Percentiles rank a stretch among this genome's conserved stretches.
phyloP scores from a whole-genome alignment of 1,284 basidiomycete species.

The Rhodotorula sp. region DNA sequence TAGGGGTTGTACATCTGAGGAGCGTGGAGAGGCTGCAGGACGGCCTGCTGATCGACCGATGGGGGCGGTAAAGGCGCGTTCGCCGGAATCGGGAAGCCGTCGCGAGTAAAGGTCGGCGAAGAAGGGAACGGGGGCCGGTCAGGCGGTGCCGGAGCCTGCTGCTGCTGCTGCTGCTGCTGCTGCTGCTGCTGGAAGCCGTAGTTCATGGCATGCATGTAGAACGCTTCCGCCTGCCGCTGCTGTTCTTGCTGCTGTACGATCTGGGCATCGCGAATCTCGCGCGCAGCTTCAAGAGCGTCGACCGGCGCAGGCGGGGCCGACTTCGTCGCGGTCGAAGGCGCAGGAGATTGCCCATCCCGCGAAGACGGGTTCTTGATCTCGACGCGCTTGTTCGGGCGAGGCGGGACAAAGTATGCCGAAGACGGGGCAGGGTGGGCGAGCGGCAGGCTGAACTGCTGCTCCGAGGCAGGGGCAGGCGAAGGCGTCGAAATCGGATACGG shows the following conservation, averaged over 20 bases:
- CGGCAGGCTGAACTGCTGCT: conserved; percentile 9
- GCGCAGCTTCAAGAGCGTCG: background rate
- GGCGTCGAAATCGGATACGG: conserved; percentile 11
- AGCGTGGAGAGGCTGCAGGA: background rate
- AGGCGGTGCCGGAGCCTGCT: background rate
- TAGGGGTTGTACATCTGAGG: conserved; percentile 8
- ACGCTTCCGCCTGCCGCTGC: background rate
- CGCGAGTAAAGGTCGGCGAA: background rate
- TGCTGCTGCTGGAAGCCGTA: background rate
- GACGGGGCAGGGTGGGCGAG: conserved; percentile 9
- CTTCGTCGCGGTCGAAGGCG: background rate
- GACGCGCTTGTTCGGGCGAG: conserved; percentile 17
- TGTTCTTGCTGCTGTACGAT: background rate
- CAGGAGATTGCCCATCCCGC: conserved; percentile 24
- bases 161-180: background rate
- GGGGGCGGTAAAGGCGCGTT: background rate
- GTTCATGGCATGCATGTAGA: background rate
- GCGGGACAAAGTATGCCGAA: conserved; percentile 37
- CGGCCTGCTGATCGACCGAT: background rate
- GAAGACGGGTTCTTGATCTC: conserved; percentile 37
- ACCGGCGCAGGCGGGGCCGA: background rate
- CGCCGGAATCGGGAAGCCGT: background rate
- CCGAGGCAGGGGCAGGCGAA: conserved; percentile 26
- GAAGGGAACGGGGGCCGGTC: background rate
- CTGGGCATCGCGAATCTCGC: conserved; percentile 1